Evolutionary conservation across 805 yeast species (phyloP).

Genomic region (Teunomyces funiuensis): DNA sequence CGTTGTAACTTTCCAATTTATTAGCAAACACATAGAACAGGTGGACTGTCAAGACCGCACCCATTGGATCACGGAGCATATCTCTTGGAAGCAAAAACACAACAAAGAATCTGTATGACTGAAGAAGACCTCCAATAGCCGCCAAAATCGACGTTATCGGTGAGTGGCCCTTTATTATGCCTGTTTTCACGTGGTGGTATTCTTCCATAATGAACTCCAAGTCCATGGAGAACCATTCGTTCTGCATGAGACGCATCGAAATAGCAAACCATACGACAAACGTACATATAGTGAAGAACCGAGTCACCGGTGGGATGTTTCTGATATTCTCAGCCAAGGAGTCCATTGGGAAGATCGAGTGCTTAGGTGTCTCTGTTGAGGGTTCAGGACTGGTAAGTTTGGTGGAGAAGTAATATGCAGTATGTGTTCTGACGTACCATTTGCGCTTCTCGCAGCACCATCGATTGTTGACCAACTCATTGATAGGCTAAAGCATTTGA

Average conservation of each 20-base stretch:
- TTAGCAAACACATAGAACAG: slow-evolving; percentile 57
- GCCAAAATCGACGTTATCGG: neutral
- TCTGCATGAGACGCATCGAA: neutral
- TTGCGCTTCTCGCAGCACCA: neutral
- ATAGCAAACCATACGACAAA: slow-evolving; percentile 28
- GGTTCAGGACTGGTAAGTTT: too few species aligned
- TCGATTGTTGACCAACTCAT: neutral
- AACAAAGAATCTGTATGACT: slow-evolving; percentile 49
- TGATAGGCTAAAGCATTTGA: too few species aligned
- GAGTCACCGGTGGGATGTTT: slow-evolving; percentile 60
- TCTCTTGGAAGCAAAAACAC: slow-evolving; percentile 49
- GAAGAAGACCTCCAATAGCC: slow-evolving; percentile 18
- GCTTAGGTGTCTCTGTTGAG: neutral
- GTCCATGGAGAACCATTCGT: neutral
- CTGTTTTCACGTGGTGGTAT: neutral
- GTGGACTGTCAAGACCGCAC: slow-evolving; percentile 48
- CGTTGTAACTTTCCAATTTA: slow-evolving; percentile 47
- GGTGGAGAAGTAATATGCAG: neutral
- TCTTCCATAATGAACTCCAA: neutral
- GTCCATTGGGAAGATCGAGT: neutral
- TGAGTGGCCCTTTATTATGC: neutral
- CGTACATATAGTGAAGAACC: slow-evolving; percentile 52
- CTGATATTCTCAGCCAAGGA: slow-evolving; percentile 20
- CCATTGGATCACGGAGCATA: slow-evolving; percentile 20
- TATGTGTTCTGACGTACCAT: too few species aligned